Evolutionary conservation across 495 filamentous ascomycete species (phyloP).

Genomic region (Tuber borchii): DNA sequence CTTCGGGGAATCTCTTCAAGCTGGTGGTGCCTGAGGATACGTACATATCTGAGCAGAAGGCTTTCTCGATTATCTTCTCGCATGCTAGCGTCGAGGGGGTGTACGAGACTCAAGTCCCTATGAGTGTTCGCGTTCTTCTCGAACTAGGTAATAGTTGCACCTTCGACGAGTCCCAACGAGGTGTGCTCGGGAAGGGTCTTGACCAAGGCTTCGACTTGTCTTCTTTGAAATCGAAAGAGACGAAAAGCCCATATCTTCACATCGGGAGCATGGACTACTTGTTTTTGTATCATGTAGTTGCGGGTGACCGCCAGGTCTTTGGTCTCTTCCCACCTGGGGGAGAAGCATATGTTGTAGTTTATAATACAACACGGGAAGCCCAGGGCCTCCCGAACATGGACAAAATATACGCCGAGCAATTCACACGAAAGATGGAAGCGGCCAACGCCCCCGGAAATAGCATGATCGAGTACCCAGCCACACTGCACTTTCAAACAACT

Average conservation of each 20-base stretch:
- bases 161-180: constrained; percentile 82
- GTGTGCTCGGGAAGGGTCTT: constrained; percentile 84
- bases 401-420: constrained; percentile 77
- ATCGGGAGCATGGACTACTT: constrained; percentile 65
- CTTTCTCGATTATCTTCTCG: constrained; percentile 73
- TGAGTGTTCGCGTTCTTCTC: constrained; percentile 75
- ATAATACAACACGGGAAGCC: constrained; percentile 66
- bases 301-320: constrained; percentile 87
- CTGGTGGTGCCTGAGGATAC: constrained; percentile 80
- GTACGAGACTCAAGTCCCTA: constrained; percentile 86
- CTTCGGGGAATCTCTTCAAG: constrained; percentile 89
- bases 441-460: constrained; percentile 63
- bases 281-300: constrained; percentile 84
- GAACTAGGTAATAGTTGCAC: constrained; percentile 90
- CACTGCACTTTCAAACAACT: constrained; percentile 72
- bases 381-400: constrained; percentile 82
- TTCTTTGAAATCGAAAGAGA: constrained; percentile 58
- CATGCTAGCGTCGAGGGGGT: constrained; percentile 94
- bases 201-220: constrained; percentile 90
- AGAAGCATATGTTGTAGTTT: constrained; percentile 75
- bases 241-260: constrained; percentile 67
- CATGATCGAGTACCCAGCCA: constrained; percentile 79
- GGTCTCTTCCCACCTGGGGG: constrained; percentile 80
- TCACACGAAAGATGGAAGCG: constrained; percentile 59
- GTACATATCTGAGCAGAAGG: constrained; percentile 74